These are phyloP conservation scores for Dactylis glomerata DNA, from an alignment of 176 grass and related monocot genomes.

Conservation along the genomic window DNA sequence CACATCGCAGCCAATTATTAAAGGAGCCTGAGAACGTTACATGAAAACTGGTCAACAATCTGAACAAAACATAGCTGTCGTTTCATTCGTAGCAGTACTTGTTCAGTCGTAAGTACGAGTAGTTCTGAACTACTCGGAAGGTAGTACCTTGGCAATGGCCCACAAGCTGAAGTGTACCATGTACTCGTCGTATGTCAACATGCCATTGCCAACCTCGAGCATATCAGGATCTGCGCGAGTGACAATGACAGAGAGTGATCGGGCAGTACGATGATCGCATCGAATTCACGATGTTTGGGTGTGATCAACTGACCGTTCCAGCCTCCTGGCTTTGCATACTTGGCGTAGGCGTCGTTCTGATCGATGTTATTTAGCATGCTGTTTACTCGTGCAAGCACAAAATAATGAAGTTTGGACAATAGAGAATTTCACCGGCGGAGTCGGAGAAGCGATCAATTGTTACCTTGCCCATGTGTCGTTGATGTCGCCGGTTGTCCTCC, in stretches of 20 bases:
- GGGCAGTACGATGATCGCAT: neutral
- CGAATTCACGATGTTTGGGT: neutral
- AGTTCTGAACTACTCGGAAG: neutral
- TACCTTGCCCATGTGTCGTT: slow-evolving; percentile 56
- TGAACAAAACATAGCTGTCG: neutral
- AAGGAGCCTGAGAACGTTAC: slow-evolving; percentile 49
- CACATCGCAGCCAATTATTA: slow-evolving; percentile 81
- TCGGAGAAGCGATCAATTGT: neutral
- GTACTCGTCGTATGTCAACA: slow-evolving; percentile 65
- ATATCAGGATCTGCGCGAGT: slow-evolving; percentile 51
- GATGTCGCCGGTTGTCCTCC: slow-evolving; percentile 79
- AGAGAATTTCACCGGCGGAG: neutral
- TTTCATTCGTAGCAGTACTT: neutral
- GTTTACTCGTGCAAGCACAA: neutral
- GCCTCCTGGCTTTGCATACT: slow-evolving; percentile 56
- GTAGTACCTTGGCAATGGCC: slow-evolving; percentile 65
- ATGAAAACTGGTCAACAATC: neutral
- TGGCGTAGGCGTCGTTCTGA: slow-evolving; percentile 48
- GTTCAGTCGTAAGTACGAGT: too few species aligned
- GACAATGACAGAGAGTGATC: neutral
- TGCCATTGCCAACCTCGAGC: slow-evolving; percentile 90
- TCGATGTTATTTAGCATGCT: slow-evolving; percentile 63
- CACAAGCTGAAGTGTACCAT: slow-evolving; percentile 79
- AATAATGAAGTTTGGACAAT: neutral
- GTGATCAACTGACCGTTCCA: slow-evolving; percentile 55